Percentiles rank a stretch among this genome's conserved stretches.
Conservation (phyloP, 805 yeast genomes). For the Monosporozyma unispora region DNA sequence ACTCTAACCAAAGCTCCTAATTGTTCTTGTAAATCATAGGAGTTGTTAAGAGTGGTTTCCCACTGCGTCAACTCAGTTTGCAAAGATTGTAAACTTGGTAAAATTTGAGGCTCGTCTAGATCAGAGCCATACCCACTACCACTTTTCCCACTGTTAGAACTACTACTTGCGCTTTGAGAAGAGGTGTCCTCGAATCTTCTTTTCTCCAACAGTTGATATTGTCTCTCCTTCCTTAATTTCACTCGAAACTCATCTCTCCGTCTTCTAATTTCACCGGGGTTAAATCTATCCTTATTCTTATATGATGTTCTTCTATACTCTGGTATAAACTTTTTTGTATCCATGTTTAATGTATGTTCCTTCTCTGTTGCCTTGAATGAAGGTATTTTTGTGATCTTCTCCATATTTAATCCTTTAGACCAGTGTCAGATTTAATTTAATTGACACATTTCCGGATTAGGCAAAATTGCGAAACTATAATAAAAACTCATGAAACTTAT, state of each 20-base stretch:
- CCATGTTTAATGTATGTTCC: not conserved
- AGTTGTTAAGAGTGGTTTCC: constrained; percentile 36
- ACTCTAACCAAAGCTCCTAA: constrained; percentile 80
- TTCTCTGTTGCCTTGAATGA: too few relatives aligned
- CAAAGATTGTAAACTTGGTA: constrained; percentile 33
- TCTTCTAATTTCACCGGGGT: constrained; percentile 89
- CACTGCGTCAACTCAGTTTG: constrained; percentile 41
- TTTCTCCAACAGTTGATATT: constrained; percentile 86
- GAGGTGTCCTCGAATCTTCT: constrained; percentile 61
- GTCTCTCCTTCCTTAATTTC: constrained; percentile 85
- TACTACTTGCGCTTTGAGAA: not conserved
- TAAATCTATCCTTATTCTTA: constrained; percentile 86
- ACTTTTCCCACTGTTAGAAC: constrained; percentile 5
- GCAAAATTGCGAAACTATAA: not conserved
- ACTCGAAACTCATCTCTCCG: constrained; percentile 94
- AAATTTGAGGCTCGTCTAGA: constrained; percentile 10
- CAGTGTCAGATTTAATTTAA: not conserved
- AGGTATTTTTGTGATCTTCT: not conserved
- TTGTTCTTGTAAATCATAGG: constrained; percentile 70
- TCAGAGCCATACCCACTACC: constrained; percentile 46
- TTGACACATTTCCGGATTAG: not conserved
- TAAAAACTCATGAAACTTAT: not conserved
- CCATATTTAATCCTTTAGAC: not conserved
- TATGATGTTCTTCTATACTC: constrained; percentile 57
- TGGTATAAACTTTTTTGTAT: not conserved